Percentiles rank a stretch among this genome's conserved stretches.
Conservation (phyloP, 441 rosid species). For the Macaranga tanarius region DNA sequence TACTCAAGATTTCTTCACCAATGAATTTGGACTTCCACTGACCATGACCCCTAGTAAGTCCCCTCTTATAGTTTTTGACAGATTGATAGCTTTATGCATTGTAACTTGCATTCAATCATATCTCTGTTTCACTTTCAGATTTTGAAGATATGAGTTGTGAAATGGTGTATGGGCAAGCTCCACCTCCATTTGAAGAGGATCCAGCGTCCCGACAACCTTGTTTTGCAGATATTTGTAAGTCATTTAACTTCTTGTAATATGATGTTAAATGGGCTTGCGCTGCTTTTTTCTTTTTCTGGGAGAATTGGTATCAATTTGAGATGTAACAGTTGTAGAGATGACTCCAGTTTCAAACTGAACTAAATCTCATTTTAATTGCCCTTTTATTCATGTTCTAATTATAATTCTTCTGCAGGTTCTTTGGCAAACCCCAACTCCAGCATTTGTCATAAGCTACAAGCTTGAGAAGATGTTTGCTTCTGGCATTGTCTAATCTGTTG, state of each 20-base stretch:
- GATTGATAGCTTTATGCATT: no score
- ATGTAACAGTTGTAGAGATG: no score
- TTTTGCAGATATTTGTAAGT: slow-evolving; percentile 59
- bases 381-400: slow-evolving; percentile 9
- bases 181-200: slow-evolving; percentile 77
- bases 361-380: no score
- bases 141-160: slow-evolving; percentile 97
- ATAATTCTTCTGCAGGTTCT: slow-evolving; percentile 43
- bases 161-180: slow-evolving; percentile 91
- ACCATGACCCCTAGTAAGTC: slow-evolving; percentile 87
- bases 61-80: background rate
- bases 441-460: slow-evolving; percentile 51
- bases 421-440: slow-evolving; percentile 43
- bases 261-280: background rate
- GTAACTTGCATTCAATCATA: background rate
- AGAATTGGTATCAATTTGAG: no score
- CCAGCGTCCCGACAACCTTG: slow-evolving; percentile 62
- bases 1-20: slow-evolving; percentile 96
- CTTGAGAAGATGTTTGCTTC: slow-evolving; percentile 28
- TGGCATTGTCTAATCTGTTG: background rate
- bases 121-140: slow-evolving; percentile 37
- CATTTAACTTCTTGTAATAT: background rate
- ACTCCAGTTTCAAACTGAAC: no score
- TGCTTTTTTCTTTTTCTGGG: background rate
- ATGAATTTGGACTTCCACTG: slow-evolving; percentile 90